Evolutionary conservation across 225 moss, liverwort and hornwort genomes (phyloP).

Genomic region (Antitrichia curtipendula): DNA sequence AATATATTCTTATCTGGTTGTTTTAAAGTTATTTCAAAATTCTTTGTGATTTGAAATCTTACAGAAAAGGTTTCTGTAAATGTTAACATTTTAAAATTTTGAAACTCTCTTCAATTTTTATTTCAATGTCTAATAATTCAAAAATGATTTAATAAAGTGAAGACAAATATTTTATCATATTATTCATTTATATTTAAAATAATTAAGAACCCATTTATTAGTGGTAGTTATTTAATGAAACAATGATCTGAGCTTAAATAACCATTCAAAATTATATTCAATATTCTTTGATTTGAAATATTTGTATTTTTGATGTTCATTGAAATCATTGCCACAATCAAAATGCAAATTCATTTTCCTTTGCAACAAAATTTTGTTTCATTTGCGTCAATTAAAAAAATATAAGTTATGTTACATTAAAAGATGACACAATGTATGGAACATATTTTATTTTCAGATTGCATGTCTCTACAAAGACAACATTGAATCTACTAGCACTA

Average conservation of each 20-base stretch:
- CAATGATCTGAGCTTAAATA: neutral
- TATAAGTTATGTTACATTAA: neutral
- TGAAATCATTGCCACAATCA: fast-evolving
- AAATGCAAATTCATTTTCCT: neutral
- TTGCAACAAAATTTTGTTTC: too few species aligned
- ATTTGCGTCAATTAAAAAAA: too few species aligned
- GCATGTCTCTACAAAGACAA: neutral
- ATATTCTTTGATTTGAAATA: fast-evolving
- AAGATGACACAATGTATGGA: neutral
- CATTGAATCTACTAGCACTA: neutral
- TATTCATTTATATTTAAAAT: neutral
- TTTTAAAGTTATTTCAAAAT: neutral
- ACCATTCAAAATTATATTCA: neutral
- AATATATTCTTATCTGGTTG: neutral
- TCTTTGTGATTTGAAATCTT: neutral
- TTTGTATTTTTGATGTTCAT: too few species aligned
- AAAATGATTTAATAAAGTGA: too few species aligned
- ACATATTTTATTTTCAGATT: neutral
- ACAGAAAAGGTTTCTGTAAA: neutral
- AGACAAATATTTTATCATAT: neutral
- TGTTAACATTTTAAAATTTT: neutral
- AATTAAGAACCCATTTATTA: too few species aligned
- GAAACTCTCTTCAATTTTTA: neutral
- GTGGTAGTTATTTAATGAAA: neutral
- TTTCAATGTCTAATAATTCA: neutral